Evolutionary conservation across 2,329 filamentous ascomycete genomes (phyloP), one percentile per base, ranked within the genome.

Genomic region (Cladosporium sp.): DNA sequence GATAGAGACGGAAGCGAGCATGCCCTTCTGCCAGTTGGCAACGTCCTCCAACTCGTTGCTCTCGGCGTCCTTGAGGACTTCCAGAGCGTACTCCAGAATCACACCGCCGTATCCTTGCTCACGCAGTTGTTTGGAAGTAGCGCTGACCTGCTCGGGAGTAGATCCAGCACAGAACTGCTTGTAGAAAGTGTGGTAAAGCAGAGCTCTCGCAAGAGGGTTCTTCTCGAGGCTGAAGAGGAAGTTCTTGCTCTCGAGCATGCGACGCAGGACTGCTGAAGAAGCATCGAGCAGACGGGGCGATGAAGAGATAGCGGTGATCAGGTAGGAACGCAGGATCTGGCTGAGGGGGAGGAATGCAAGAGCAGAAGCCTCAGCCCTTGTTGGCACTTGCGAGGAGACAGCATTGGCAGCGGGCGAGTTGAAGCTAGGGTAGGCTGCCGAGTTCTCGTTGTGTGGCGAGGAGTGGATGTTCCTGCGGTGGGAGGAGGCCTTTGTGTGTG

Each of bases 151-250:
- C 1, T 76, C 72, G 0, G 85, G 82, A 58, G 86, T 90, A 78
- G 93, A 90, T 31, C 93, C 93, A 0, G 91, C 92, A 77, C 93
- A 97, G 78, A 96, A 97, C 73, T 97, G 93, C 28, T 88, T 88
- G 76, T 97, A 97, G 72, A 97, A 93, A 0, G 92, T 96, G 74
- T 88, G 86, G 76, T 93, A 92, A 59, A 97, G 82, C 50, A 93
- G 75, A 67, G 82, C 86, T 52, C 88, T 85, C 18, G 96, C 83
- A 1, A 94, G 56, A 0, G 87, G 87, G 75, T 96, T 97, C 62
- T 80, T 83, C 74, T 96, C 92, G 5, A 92, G 88, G 76, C 89
- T 89, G 65, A 95, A 82, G 0, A 93, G 64, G 1, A 85, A 80
- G 65, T 81, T 88, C 60, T 85, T 85, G 29, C 90, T 88, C 76